Evolutionary conservation across 305 asterid genomes (phyloP), one percentile per base, ranked within the genome.

Genomic region (Rubia tinctorum): DNA sequence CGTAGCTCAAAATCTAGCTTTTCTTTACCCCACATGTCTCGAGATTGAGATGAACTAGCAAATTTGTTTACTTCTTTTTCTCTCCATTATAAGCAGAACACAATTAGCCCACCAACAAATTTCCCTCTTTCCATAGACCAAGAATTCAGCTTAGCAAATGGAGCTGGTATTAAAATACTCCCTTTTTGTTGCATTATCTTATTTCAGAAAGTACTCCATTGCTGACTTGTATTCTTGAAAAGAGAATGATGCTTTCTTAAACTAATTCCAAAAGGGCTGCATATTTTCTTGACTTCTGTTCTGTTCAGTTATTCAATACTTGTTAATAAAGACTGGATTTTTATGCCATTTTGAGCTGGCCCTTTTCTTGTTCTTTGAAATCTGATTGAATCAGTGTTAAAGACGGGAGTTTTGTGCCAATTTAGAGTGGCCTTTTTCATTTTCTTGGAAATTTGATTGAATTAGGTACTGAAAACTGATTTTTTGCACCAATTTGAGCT

Each of bases 91-190:
- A 18, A 18, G 69, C 60, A 59, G 59, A 30, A 1, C 1, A 30
- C 1, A 30, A 23, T 71, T 71, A 71, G 68, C 75, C 27, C 43
- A 59, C 68, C 58, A 71, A 71, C 18, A 7, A 18, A 37, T 37
- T 45, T 71, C 63, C 55, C 40, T 2, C 22, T 56, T 37, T 18
- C 47, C n/a, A 30, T 37, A 13, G 56, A 13, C 56, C 51, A 20
- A 64, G 66, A 66, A 40, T 20, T 15, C 14, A 7, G 66, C 51
- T 4, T 47, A 15, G 61, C 58, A 55, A 71, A 79, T 79, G 82
- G 80, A 79, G 69, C 72, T 75, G 82, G 82, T 79, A 68, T 69
- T 75, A 68, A 47, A 74, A 34, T 63, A 37, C 6, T 68, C 55
- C 10, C 40, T 25, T 47, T 11, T 6, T 55, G 25, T 4, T 71